Evolutionary conservation across 1,139 yeast species (phyloP).

Genomic region (Geotrichum aggregatum): DNA sequence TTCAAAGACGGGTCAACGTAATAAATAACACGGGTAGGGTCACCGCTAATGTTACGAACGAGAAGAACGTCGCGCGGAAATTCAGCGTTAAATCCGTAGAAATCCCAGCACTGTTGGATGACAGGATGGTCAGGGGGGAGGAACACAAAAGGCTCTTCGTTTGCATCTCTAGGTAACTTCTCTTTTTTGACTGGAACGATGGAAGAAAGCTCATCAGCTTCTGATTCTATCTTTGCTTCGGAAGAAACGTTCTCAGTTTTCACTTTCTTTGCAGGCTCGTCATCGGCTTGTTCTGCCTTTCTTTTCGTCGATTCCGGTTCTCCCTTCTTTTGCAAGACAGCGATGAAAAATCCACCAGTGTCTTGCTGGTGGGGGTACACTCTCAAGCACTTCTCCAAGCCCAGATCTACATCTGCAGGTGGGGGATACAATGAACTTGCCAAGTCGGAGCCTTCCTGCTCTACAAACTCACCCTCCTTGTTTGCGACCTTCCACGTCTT

Average conservation of each 20-base stretch:
- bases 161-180: slow-evolving; percentile 79
- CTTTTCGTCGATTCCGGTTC: slow-evolving; percentile 29
- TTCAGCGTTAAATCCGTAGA: slow-evolving; percentile 67
- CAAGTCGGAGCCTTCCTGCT: slow-evolving; percentile 44
- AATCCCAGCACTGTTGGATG: slow-evolving; percentile 73
- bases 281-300: slow-evolving; percentile 31
- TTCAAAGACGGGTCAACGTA: slow-evolving; percentile 74
- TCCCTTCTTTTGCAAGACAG: slow-evolving; percentile 78
- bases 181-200: slow-evolving; percentile 56
- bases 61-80: slow-evolving; percentile 61
- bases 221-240: slow-evolving; percentile 7
- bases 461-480: slow-evolving; percentile 61
- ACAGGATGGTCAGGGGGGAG: slow-evolving; percentile 63
- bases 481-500: slow-evolving; percentile 80
- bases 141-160: slow-evolving; percentile 89
- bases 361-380: slow-evolving; percentile 97
- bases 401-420: slow-evolving; percentile 61
- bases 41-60: slow-evolving; percentile 94
- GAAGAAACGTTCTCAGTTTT: slow-evolving; percentile 30
- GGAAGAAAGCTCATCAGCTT: slow-evolving; percentile 16
- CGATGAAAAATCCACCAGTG: slow-evolving; percentile 96
- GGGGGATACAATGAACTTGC: slow-evolving; percentile 76
- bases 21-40: slow-evolving; percentile 87
- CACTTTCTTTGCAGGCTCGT: slow-evolving; percentile 32
- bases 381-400: slow-evolving; percentile 78